Conservation (phyloP, 305 asterid species). For the Fraxinus baroniana region DNA sequence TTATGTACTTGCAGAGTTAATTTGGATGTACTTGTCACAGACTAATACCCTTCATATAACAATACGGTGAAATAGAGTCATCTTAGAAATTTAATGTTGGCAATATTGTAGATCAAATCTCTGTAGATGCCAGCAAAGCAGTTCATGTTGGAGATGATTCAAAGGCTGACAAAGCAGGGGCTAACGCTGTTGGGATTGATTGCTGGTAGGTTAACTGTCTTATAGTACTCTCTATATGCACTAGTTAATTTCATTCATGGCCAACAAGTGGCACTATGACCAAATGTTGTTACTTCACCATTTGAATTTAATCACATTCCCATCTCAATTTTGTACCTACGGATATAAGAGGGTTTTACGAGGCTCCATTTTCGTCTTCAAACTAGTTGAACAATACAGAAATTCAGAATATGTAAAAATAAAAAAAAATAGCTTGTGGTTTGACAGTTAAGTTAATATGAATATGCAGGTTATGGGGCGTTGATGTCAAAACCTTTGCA, state of each 20-base stretch:
- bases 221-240: neutral
- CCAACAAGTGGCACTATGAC: neutral
- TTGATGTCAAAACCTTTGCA: slow-evolving; percentile 68
- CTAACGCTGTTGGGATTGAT: slow-evolving; percentile 74
- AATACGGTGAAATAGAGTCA: neutral
- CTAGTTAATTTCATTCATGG: neutral
- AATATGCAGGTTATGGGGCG: slow-evolving; percentile 82
- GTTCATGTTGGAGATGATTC: slow-evolving; percentile 90
- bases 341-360: neutral
- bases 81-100: slow-evolving; percentile 5
- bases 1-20: neutral
- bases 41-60: neutral
- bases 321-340: neutral
- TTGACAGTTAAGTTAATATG: neutral
- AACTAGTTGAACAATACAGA: neutral
- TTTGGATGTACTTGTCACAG: neutral
- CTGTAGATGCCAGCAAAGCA: slow-evolving; percentile 58
- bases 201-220: slow-evolving; percentile 61
- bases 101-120: slow-evolving; percentile 53
- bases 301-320: neutral
- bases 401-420: neutral
- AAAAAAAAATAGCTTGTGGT: neutral
- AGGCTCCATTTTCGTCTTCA: neutral
- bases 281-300: neutral
- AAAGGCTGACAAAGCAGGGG: slow-evolving; percentile 79